Conservation (phyloP, 805 yeast species). For the Clavispora asparagi region DNA sequence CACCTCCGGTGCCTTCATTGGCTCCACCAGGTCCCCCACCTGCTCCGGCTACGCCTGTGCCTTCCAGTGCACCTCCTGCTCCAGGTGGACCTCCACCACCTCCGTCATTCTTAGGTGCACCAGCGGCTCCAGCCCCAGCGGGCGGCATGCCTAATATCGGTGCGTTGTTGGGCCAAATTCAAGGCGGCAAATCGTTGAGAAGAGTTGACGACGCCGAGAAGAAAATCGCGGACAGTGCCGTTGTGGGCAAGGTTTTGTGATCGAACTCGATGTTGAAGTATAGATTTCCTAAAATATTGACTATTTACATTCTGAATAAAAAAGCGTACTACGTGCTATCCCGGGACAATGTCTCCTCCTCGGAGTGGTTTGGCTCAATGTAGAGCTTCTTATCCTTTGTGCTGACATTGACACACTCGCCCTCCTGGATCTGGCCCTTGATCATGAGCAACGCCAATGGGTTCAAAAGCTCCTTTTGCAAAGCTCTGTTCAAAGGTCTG, state of each 20-base stretch:
- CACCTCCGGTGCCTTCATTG: slow-evolving; percentile 1
- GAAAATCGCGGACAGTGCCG: slow-evolving; percentile 40
- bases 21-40: slow-evolving; percentile 1
- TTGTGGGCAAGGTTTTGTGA: slow-evolving; percentile 46
- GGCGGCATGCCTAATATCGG: slow-evolving; percentile 29
- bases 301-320: background rate
- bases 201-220: slow-evolving; percentile 47
- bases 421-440: slow-evolving; percentile 61
- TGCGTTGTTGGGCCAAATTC: slow-evolving; percentile 55
- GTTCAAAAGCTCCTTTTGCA: slow-evolving; percentile 78
- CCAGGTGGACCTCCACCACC: slow-evolving; percentile 4
- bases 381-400: slow-evolving; percentile 21
- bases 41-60: background rate
- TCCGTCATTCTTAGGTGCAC: background rate
- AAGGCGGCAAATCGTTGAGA: slow-evolving; percentile 45
- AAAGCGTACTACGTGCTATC: background rate
- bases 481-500: slow-evolving; percentile 86
- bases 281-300: background rate
- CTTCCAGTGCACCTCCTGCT: slow-evolving; percentile 1
- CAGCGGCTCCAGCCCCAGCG: slow-evolving; percentile 18
- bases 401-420: slow-evolving; percentile 26
- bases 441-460: slow-evolving; percentile 80
- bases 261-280: background rate
- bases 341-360: slow-evolving; percentile 1
- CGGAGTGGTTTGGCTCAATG: slow-evolving; percentile 31